These are phyloP conservation scores for Globisporangium megalacanthum DNA, from an alignment of 352 stramenopile genomes.

Conservation along the genomic window DNA sequence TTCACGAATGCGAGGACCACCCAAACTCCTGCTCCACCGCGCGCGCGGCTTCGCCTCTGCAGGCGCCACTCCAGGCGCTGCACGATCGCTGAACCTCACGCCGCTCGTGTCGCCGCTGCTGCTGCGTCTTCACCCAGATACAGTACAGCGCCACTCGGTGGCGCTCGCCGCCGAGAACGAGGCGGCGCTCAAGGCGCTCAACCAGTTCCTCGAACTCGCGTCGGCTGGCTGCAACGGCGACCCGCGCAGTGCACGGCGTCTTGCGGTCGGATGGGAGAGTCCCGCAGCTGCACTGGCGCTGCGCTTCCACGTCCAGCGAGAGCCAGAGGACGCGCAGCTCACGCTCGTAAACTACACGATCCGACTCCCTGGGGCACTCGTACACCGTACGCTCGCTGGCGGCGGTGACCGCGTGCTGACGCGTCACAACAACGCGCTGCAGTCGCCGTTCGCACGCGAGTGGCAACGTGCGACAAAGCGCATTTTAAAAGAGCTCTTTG, in stretches of 20 bases:
- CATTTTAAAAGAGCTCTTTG: constrained; percentile 56
- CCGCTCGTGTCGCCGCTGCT: constrained; percentile 62
- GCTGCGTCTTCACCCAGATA: constrained; percentile 64
- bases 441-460: constrained; percentile 48
- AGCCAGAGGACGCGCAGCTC: constrained; percentile 3
- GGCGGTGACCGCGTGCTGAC: constrained; percentile 14
- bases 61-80: background rate
- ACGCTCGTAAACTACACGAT: constrained; percentile 35
- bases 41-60: constrained; percentile 3
- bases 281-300: constrained; percentile 41
- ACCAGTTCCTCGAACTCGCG: constrained; percentile 67
- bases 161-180: constrained; percentile 50
- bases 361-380: constrained; percentile 40
- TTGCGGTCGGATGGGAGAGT: constrained; percentile 36
- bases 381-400: constrained; percentile 51
- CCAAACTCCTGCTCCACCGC: background rate
- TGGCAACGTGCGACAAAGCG: constrained; percentile 65
- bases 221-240: constrained; percentile 66
- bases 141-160: constrained; percentile 40
- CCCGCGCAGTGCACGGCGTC: constrained; percentile 43
- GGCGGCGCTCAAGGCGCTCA: constrained; percentile 73
- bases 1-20: background rate
- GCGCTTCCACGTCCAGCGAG: constrained; percentile 42
- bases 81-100: constrained; percentile 42
- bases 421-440: constrained; percentile 27